Conservation (phyloP, 1,284 basidiomycete species). For the Meira miltonrushii region DNA sequence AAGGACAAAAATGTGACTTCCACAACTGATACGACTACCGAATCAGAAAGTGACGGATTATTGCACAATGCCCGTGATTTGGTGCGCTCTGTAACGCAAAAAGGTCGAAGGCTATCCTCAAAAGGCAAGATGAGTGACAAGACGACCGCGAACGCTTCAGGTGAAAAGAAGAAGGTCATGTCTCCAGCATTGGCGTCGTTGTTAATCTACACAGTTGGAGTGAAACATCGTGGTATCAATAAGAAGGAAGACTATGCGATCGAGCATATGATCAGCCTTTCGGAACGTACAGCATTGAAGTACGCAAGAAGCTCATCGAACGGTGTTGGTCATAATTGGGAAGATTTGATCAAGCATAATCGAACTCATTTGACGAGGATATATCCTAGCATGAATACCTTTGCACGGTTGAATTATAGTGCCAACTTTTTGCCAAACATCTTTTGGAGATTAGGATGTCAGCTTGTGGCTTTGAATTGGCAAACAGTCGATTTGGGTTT, state of each 20-base stretch:
- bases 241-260: slow-evolving; percentile 80
- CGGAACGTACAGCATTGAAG: slow-evolving; percentile 61
- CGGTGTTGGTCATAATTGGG: slow-evolving; percentile 2
- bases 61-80: slow-evolving; percentile 12
- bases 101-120: background rate
- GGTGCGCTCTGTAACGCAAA: slow-evolving; percentile 11
- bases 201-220: slow-evolving; percentile 89
- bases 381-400: slow-evolving; percentile 76
- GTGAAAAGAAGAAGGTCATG: slow-evolving; percentile 57
- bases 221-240: slow-evolving; percentile 88
- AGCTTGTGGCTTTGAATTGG: slow-evolving; percentile 96
- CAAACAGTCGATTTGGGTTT: slow-evolving; percentile 70
- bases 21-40: slow-evolving; percentile 16
- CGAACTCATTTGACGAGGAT: slow-evolving; percentile 77
- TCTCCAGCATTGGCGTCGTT: slow-evolving; percentile 68
- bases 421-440: slow-evolving; percentile 83
- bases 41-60: slow-evolving; percentile 24
- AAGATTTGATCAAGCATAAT: slow-evolving; percentile 82
- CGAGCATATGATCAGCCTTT: slow-evolving; percentile 87
- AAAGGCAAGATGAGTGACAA: slow-evolving; percentile 4
- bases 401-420: slow-evolving; percentile 39
- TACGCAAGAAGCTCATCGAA: slow-evolving; percentile 28
- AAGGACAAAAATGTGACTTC: background rate
- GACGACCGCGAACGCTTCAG: background rate
- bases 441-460: slow-evolving; percentile 83